A percentile compares a stretch with the other conserved stretches of the same genome.
Conservation (phyloP, 2,329 filamentous ascomycete genomes). For the Beauveria bassiana region DNA sequence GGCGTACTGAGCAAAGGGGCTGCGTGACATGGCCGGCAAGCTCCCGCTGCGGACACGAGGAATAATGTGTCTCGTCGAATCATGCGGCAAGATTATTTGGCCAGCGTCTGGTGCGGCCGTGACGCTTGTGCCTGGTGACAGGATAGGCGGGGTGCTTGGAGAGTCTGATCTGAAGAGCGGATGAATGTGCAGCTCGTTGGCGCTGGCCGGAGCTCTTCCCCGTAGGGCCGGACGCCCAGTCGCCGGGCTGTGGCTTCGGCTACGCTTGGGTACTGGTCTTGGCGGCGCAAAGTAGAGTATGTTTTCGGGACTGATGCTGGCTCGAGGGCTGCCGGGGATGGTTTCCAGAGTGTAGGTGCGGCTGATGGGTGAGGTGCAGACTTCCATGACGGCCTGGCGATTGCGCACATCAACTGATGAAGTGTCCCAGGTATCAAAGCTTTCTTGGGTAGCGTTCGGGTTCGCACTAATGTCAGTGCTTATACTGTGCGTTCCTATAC, state of each 20-base stretch:
- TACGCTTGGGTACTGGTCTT: constrained; percentile 35
- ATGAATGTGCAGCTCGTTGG: constrained; percentile 63
- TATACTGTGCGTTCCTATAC: constrained; percentile 32
- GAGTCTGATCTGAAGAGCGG: constrained; percentile 70
- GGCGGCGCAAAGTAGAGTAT: constrained; percentile 50
- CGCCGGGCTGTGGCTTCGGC: constrained; percentile 44
- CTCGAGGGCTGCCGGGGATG: constrained; percentile 59
- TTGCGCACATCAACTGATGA: constrained; percentile 57
- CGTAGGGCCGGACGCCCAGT: constrained; percentile 10
- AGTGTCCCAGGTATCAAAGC: constrained; percentile 71
- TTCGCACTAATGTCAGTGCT: constrained; percentile 41
- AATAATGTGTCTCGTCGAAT: constrained; percentile 44
- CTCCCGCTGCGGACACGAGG: constrained; percentile 50
- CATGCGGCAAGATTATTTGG: constrained; percentile 49
- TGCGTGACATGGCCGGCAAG: constrained; percentile 28
- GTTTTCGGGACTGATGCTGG: constrained; percentile 55
- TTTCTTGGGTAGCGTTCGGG: constrained; percentile 42
- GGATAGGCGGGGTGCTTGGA: constrained; percentile 55
- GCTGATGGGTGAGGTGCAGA: constrained; percentile 33
- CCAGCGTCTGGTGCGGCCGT: constrained; percentile 62
- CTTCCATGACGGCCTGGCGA: constrained; percentile 48
- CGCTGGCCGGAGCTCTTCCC: constrained; percentile 25
- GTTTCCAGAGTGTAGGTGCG: constrained; percentile 56
- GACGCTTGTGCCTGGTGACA: constrained; percentile 63
- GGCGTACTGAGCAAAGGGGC: neutral